These are phyloP conservation scores for Houttuynia cordata DNA, from an alignment of 164 flowering plant genomes.

Conservation along the genomic window DNA sequence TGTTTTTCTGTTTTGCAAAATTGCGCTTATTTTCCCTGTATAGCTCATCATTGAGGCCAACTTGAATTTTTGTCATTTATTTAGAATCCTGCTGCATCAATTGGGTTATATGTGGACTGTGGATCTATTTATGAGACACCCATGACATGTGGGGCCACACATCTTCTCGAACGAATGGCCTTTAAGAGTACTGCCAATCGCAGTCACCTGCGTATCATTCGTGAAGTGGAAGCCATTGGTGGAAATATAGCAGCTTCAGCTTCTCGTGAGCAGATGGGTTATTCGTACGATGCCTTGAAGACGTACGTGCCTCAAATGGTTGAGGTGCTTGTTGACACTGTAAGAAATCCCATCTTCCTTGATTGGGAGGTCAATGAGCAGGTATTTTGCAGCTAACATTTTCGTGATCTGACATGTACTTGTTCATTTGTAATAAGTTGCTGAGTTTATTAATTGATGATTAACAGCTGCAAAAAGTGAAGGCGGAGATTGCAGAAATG, in stretches of 20 bases:
- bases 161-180: slow-evolving; percentile 70
- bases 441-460: not conserved
- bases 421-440: not conserved
- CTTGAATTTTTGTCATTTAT: not conserved
- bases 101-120: slow-evolving; percentile 54
- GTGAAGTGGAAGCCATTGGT: slow-evolving; percentile 81
- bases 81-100: slow-evolving; percentile 54
- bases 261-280: slow-evolving; percentile 35
- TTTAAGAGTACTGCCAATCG: slow-evolving; percentile 61
- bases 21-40: no score
- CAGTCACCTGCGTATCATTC: slow-evolving; percentile 58
- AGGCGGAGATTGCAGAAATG: slow-evolving; percentile 48
- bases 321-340: slow-evolving; percentile 73
- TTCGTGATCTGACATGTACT: not conserved
- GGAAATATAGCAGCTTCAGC: slow-evolving; percentile 52
- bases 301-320: slow-evolving; percentile 75
- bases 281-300: slow-evolving; percentile 70
- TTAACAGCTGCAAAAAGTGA: slow-evolving; percentile 44
- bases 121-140: slow-evolving; percentile 69
- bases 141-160: slow-evolving; percentile 37
- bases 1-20: not conserved
- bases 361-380: slow-evolving; percentile 82
- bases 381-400: slow-evolving; percentile 18
- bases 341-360: slow-evolving; percentile 73
- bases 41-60: not conserved